A percentile compares a stretch with the other conserved stretches of the same genome.
These are phyloP conservation scores for Suillus luteus DNA, from an alignment of 768 basidiomycete species.

Conservation along the genomic window DNA sequence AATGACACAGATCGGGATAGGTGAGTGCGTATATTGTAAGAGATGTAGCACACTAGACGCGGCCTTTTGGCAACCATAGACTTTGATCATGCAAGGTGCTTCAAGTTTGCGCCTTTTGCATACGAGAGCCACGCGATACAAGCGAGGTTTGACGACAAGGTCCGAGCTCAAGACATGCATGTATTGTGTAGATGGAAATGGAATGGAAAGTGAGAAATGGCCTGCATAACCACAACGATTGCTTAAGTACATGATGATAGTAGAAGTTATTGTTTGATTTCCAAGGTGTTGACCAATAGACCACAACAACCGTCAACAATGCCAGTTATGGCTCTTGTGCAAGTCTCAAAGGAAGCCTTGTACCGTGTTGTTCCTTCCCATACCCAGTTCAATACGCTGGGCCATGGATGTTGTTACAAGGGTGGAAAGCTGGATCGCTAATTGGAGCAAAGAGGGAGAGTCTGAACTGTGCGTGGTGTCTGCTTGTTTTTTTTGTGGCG, in stretches of 20 bases:
- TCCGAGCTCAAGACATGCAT: background rate
- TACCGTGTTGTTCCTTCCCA: slow-evolving; percentile 20
- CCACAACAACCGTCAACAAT: slow-evolving; percentile 27
- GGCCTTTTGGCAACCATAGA: background rate
- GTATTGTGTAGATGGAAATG: background rate
- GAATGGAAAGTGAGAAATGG: background rate
- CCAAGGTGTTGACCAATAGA: slow-evolving; percentile 23
- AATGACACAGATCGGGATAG: background rate
- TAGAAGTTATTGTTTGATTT: slow-evolving; percentile 1
- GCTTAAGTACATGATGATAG: too few relatives aligned
- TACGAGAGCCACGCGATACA: background rate
- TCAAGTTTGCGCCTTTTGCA: background rate
- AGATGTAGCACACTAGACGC: background rate
- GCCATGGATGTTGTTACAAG: slow-evolving; percentile 63
- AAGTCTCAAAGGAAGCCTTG: slow-evolving; percentile 11
- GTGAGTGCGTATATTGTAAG: background rate
- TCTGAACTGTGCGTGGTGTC: slow-evolving; percentile 54
- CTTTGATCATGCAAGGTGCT: background rate
- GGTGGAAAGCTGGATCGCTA: slow-evolving; percentile 50
- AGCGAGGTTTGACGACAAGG: background rate
- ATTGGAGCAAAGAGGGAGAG: slow-evolving; percentile 63
- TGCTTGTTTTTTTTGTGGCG: slow-evolving; percentile 17
- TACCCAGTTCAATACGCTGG: slow-evolving; percentile 16
- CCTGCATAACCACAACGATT: background rate
- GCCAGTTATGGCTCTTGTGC: slow-evolving; percentile 24